Evolutionary conservation across 805 yeast species (phyloP).

Genomic region (Suhomyces kilbournensis): DNA sequence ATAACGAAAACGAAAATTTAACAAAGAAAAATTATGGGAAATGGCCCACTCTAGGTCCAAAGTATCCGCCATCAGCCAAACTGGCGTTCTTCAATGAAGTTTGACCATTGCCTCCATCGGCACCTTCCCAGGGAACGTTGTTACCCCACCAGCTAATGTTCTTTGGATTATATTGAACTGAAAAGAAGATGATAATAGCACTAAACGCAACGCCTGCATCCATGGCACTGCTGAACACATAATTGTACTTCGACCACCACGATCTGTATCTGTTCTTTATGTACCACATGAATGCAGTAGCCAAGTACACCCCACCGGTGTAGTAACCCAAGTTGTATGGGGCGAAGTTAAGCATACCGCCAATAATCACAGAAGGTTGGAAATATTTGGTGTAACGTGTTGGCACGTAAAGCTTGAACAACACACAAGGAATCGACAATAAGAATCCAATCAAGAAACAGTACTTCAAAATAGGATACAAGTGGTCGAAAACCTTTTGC

Average conservation of each 20-base stretch:
- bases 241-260: conserved; percentile 35
- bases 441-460: conserved; percentile 32
- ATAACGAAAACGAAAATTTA: neutral
- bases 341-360: conserved; percentile 26
- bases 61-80: conserved; percentile 32
- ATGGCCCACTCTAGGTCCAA: conserved; percentile 31
- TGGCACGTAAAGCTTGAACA: conserved; percentile 11
- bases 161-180: conserved; percentile 28
- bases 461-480: conserved; percentile 29
- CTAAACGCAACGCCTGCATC: conserved; percentile 30
- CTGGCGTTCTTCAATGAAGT: conserved; percentile 16
- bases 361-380: conserved; percentile 31
- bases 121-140: conserved; percentile 1
- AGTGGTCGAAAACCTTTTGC: conserved; percentile 24
- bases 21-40: neutral
- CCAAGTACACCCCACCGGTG: conserved; percentile 24
- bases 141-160: conserved; percentile 9
- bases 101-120: neutral
- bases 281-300: conserved; percentile 24
- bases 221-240: conserved; percentile 25
- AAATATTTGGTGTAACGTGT: conserved; percentile 20
- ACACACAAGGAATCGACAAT: conserved; percentile 18
- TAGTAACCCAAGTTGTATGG: conserved; percentile 29
- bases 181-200: conserved; percentile 31
- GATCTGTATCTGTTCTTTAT: conserved; percentile 20